phyloP scores from a whole-genome alignment of 2,329 filamentous ascomycete genomes.

The Myotisia sp. region DNA sequence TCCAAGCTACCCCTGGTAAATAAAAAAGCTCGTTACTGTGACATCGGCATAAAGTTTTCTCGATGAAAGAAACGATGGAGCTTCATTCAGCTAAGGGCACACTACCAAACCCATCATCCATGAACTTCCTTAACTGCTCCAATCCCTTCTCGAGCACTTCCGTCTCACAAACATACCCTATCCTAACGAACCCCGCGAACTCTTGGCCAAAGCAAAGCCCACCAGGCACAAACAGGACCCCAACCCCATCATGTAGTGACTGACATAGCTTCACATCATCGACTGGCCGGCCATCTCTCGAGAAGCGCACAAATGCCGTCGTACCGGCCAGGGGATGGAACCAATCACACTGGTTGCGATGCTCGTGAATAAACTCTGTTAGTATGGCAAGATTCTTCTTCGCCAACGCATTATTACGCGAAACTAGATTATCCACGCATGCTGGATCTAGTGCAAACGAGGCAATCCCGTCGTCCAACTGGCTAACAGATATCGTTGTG shows the following conservation, averaged over 20 bases:
- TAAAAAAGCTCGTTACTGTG: too few species aligned
- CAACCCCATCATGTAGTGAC: conserved; percentile 51
- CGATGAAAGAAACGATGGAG: too few species aligned
- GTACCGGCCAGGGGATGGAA: conserved; percentile 63
- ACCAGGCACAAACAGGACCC: conserved; percentile 62
- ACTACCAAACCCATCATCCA: conserved; percentile 35
- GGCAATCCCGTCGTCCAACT: conserved; percentile 65
- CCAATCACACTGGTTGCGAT: conserved; percentile 53
- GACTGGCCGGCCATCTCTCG: conserved; percentile 45
- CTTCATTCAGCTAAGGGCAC: too few species aligned
- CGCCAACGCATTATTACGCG: conserved; percentile 51
- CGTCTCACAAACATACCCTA: conserved; percentile 64
- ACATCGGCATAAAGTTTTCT: too few species aligned
- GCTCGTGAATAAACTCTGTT: conserved; percentile 51
- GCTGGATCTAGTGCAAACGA: conserved; percentile 54
- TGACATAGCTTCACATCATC: conserved; percentile 61
- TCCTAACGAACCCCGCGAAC: conserved; percentile 59
- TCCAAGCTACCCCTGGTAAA: too few species aligned
- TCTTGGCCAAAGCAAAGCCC: conserved; percentile 59
- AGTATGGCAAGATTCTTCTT: conserved; percentile 53
- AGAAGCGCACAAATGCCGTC: conserved; percentile 62
- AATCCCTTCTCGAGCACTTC: conserved; percentile 52
- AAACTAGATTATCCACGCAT: conserved; percentile 50
- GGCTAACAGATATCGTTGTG: conserved; percentile 72
- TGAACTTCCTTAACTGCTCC: conserved; percentile 39